These are phyloP conservation scores for Zoysia pacifica DNA, from an alignment of 176 grass and related monocot species.

Conservation along the genomic window DNA sequence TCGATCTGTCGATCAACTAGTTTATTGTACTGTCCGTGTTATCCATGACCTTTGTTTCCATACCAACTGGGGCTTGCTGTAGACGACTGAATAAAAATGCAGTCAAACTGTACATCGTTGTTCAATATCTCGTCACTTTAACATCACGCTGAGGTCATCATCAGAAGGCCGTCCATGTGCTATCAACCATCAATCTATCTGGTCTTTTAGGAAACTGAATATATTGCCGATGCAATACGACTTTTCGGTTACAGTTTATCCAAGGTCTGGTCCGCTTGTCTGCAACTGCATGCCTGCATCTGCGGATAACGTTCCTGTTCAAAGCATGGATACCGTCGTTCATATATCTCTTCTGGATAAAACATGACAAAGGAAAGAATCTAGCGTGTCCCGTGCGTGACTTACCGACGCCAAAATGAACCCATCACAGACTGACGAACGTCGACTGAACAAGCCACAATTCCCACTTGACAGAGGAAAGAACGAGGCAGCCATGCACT, in stretches of 20 bases:
- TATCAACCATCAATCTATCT: background rate
- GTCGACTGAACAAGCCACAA: too few species aligned
- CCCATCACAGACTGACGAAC: too few species aligned
- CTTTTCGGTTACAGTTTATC: background rate
- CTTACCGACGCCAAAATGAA: background rate
- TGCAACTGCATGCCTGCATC: background rate
- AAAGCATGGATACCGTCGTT: too few species aligned
- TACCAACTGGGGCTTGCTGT: background rate
- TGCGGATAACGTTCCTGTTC: background rate
- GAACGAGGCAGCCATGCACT: too few species aligned
- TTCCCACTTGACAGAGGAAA: too few species aligned
- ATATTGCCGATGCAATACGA: background rate
- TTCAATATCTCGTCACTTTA: conserved; percentile 14
- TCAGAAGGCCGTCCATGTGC: background rate
- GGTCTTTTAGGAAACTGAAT: background rate
- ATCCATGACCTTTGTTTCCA: too few species aligned
- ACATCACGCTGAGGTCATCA: conserved; percentile 22
- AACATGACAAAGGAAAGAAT: background rate
- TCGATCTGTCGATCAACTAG: too few species aligned
- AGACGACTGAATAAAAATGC: background rate
- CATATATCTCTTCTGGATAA: background rate
- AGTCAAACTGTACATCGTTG: conserved; percentile 7
- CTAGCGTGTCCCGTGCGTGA: background rate
- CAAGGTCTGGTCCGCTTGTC: background rate
- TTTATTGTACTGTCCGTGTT: background rate